Evolutionary conservation across 2,329 filamentous ascomycete species (phyloP), one percentile per base, ranked within the genome.

Genomic region (Alternaria rosae): DNA sequence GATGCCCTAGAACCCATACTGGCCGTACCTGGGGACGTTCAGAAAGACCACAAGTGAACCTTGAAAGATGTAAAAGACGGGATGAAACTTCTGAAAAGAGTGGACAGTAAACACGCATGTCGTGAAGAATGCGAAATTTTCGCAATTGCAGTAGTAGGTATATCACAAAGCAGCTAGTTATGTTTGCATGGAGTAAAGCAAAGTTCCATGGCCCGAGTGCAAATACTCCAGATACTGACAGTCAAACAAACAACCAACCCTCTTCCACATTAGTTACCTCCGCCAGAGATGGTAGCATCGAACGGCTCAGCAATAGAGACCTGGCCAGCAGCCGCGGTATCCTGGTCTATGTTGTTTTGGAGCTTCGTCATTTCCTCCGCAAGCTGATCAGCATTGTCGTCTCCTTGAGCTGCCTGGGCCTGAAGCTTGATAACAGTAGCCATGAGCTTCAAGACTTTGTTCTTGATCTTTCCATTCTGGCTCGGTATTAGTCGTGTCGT

Each of bases 361-460:
- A 88, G 78, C 80, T 88, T 88, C 54, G 70, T 84, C 67, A 79
- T 74, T 78, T 87, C 82, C 10, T 76, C 72, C 13, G 79, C 80
- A 28, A 87, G 78, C 72, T 85, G 79, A 41, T 62, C 79, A 26
- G 79, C 71, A 38, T 26, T 32, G 66, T 82, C 79, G 53, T 83
- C 80, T 21, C 86, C 86, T 72, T 87, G 82, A 0, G 85, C 86
- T 62, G 81, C 78, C 71, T 87, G 76, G 55, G 87, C 85, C 76
- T 85, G 77, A 42, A 87, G 79, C 47, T 79, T 78, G 59, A 86
- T 70, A 3, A 85, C 82, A 70, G 86, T 82, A 15, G 86, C 82
- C 76, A 83, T 80, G 51, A 88, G 77, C 80, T 88, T 88, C 54
- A 87, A 76, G 23, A 88, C 85, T 80, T 87, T 87, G 80, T 87